phyloP scores from a whole-genome alignment of 2,329 filamentous ascomycete genomes.

The Pseudopithomyces chartarum region DNA sequence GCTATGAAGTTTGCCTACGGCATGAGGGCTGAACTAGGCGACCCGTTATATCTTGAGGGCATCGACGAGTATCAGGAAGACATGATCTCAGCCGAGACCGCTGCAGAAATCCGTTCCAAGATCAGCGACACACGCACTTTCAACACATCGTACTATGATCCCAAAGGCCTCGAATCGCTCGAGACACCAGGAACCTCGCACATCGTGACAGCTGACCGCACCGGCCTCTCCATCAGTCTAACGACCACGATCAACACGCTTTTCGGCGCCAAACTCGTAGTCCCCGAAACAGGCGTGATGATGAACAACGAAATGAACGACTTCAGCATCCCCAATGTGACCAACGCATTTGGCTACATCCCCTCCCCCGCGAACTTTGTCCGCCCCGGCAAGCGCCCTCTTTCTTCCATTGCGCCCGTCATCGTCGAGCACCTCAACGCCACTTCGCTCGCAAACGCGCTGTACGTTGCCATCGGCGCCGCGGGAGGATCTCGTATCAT shows the following conservation, averaged over 20 bases:
- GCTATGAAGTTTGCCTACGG: slow-evolving; percentile 90
- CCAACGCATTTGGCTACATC: slow-evolving; percentile 84
- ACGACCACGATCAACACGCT: slow-evolving; percentile 89
- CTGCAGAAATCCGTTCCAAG: slow-evolving; percentile 63
- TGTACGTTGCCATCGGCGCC: slow-evolving; percentile 74
- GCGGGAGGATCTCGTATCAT: slow-evolving; percentile 86
- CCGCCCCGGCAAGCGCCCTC: slow-evolving; percentile 76
- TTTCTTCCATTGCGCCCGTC: slow-evolving; percentile 81
- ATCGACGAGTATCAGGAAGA: slow-evolving; percentile 66
- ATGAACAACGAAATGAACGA: slow-evolving; percentile 61
- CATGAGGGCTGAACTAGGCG: slow-evolving; percentile 74
- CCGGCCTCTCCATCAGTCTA: slow-evolving; percentile 76
- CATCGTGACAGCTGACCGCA: slow-evolving; percentile 71
- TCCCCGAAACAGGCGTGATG: slow-evolving; percentile 81
- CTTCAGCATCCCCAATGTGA: slow-evolving; percentile 79
- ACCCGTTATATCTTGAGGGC: slow-evolving; percentile 74
- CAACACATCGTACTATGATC: slow-evolving; percentile 75
- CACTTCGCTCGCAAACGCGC: slow-evolving; percentile 40
- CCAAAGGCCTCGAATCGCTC: slow-evolving; percentile 66
- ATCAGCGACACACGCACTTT: slow-evolving; percentile 77
- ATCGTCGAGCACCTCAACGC: slow-evolving; percentile 71
- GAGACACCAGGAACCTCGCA: slow-evolving; percentile 77
- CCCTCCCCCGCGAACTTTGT: slow-evolving; percentile 83
- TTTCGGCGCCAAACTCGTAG: slow-evolving; percentile 79
- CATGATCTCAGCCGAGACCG: slow-evolving; percentile 68